Evolutionary conservation across 1,284 basidiomycete genomes (phyloP), one percentile per base, ranked within the genome.

Genomic region (Trichosporon inkin): DNA sequence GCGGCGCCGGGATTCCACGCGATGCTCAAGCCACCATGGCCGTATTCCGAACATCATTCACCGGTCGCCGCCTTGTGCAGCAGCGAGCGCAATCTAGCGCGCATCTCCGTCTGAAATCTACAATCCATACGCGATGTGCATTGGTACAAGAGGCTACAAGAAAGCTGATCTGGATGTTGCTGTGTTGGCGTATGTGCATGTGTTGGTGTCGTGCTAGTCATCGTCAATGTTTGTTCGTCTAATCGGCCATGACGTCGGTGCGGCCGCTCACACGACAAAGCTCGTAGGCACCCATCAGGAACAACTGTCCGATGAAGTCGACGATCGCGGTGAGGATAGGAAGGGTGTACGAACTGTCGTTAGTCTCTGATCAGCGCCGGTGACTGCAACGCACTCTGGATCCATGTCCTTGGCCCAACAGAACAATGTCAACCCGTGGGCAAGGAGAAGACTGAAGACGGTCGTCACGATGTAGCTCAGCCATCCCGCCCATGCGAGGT

Each of bases 281-380:
- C 52, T 79, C 74, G 65, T 78, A 83, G n/a, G 79, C 78, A 39
- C 75, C 52, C 63, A 79, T 75, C 24, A 98, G 84, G 17, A 96
- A 78, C 10, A 89, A 75, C 76, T 97, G 93, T 8, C 92, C 92
- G n/a, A 91, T 78, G 52, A 97, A 85, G 75, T 99, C 95, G 78
- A 97, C 87, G 37, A 92, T 74, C 0, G 92, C 89, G 1, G 90
- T 92, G 66, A 96, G 90, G 38, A 95, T 85, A 2, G 95, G 95
- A 17, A 98, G 80, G 2, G 92, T 92, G 75, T 97, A 96, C 77
- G 89, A 88, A 76, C 77, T 73, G 60, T 13, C 2, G 54, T 47
- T 5, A 55, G 55, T n/a, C 28, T n/a, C 28, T 22, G 20, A n/a
- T 8, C 16, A 19, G 37, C 2, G 11, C 11, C 6, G 28, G 1